Evolutionary conservation across 805 yeast species (phyloP).

Genomic region (Pichia thaimueangensis): DNA sequence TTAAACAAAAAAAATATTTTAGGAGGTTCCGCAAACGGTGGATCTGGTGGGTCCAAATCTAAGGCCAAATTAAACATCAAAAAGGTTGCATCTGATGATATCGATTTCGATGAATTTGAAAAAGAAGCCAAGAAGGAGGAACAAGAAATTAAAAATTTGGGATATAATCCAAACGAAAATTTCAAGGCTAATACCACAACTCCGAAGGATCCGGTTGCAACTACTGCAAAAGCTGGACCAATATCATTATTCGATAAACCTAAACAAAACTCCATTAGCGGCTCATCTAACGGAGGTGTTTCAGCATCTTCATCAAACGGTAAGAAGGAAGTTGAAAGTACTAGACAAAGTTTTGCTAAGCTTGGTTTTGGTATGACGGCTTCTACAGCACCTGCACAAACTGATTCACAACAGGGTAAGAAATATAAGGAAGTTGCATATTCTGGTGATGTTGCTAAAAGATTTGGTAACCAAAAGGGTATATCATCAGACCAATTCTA

Average conservation of each 20-base stretch:
- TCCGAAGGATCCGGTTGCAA: slow-evolving; percentile 16
- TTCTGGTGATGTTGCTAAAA: slow-evolving; percentile 67
- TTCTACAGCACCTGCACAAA: slow-evolving; percentile 42
- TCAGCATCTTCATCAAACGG: neutral
- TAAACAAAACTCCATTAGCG: neutral
- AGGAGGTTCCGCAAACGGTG: too few species aligned
- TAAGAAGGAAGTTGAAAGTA: slow-evolving; percentile 32
- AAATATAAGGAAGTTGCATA: slow-evolving; percentile 38
- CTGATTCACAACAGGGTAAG: slow-evolving; percentile 15
- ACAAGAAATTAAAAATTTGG: slow-evolving; percentile 53
- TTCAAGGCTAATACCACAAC: slow-evolving; percentile 11
- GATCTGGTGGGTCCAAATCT: slow-evolving; percentile 40
- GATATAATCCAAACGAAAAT: slow-evolving; percentile 40
- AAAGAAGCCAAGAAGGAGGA: slow-evolving; percentile 79
- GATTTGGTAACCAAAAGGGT: slow-evolving; percentile 86
- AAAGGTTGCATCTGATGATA: slow-evolving; percentile 44
- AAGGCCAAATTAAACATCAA: slow-evolving; percentile 52
- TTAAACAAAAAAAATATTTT: slow-evolving; percentile 32
- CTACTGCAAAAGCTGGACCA: slow-evolving; percentile 15
- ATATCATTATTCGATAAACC: slow-evolving; percentile 3
- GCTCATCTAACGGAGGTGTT: neutral
- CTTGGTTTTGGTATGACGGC: slow-evolving; percentile 87
- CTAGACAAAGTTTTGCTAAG: slow-evolving; percentile 69
- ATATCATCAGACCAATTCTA: slow-evolving; percentile 94
- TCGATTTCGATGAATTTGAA: slow-evolving; percentile 57